Conservation (phyloP, 768 basidiomycete species). For the Coprinopsis cinerea region DNA sequence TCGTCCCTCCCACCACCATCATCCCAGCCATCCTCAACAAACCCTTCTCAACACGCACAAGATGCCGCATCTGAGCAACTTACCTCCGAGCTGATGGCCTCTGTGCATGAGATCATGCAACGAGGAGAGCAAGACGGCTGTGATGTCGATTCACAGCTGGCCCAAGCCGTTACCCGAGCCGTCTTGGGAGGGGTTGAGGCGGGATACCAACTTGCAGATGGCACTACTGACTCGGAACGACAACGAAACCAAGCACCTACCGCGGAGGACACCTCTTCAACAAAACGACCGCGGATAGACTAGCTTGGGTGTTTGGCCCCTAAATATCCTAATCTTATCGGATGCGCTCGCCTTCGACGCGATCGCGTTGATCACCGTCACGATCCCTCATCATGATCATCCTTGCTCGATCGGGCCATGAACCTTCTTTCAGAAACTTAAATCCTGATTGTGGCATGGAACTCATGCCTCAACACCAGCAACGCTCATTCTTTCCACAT, state of each 20-base stretch:
- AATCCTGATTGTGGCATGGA: no score
- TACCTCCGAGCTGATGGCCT: conserved; percentile 59
- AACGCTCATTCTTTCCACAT: no score
- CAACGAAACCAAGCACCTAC: conserved; percentile 10
- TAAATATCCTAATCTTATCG: conserved; percentile 11
- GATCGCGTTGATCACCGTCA: no score
- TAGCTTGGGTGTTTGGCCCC: conserved; percentile 10
- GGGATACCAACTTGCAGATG: conserved; percentile 46
- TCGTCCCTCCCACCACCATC: conserved; percentile 19
- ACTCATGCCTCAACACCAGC: no score
- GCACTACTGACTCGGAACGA: conserved; percentile 11
- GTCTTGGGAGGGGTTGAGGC: conserved; percentile 62
- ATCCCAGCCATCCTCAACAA: conserved; percentile 12
- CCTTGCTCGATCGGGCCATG: neutral
- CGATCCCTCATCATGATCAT: conserved; percentile 4
- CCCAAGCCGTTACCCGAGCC: conserved; percentile 53
- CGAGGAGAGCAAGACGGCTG: conserved; percentile 48
- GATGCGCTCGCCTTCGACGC: conserved; percentile 7
- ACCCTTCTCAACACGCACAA: conserved; percentile 62
- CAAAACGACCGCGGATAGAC: conserved; percentile 31
- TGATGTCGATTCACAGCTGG: conserved; percentile 64
- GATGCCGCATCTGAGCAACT: conserved; percentile 65
- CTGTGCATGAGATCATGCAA: conserved; percentile 61
- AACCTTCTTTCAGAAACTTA: no score
- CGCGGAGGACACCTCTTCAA: conserved; percentile 11